Percentiles rank a stretch among this genome's conserved stretches.
Conservation (phyloP, 2,329 filamentous ascomycete species). For the Aureobasidium sp. region DNA sequence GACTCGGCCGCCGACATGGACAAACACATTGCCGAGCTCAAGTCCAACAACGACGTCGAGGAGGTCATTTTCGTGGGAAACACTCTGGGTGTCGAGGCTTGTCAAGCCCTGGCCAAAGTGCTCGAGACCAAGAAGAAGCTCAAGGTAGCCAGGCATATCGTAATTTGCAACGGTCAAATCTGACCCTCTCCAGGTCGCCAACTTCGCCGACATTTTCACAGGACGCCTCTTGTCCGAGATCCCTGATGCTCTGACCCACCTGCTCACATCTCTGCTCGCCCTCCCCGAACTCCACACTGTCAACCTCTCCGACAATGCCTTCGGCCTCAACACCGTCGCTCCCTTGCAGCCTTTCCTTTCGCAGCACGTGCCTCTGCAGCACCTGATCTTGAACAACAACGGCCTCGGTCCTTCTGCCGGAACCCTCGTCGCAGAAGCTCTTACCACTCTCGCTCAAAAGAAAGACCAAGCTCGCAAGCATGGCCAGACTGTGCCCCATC, state of each 20-base stretch:
- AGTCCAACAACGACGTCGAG: conserved; percentile 64
- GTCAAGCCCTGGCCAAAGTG: conserved; percentile 73
- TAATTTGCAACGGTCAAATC: conserved; percentile 3
- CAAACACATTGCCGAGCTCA: conserved; percentile 68
- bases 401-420: conserved; percentile 88
- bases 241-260: conserved; percentile 73
- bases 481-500: conserved; percentile 63
- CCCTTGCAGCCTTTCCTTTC: conserved; percentile 88
- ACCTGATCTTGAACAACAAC: conserved; percentile 97
- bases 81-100: conserved; percentile 83
- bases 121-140: conserved; percentile 77
- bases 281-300: conserved; percentile 81
- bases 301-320: conserved; percentile 96
- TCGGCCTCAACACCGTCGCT: conserved; percentile 88
- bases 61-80: conserved; percentile 85
- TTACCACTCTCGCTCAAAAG: conserved; percentile 72
- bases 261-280: conserved; percentile 79
- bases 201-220: conserved; percentile 93
- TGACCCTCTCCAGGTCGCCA: conserved; percentile 53
- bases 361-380: conserved; percentile 79
- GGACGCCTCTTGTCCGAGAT: conserved; percentile 78
- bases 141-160: conserved; percentile 43
- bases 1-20: conserved; percentile 81
- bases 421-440: conserved; percentile 77
- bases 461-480: conserved; percentile 70